A percentile compares a stretch with the other conserved stretches of the same genome.
These are phyloP conservation scores for Echium plantagineum DNA, from an alignment of 257 asterid species.

Conservation along the genomic window DNA sequence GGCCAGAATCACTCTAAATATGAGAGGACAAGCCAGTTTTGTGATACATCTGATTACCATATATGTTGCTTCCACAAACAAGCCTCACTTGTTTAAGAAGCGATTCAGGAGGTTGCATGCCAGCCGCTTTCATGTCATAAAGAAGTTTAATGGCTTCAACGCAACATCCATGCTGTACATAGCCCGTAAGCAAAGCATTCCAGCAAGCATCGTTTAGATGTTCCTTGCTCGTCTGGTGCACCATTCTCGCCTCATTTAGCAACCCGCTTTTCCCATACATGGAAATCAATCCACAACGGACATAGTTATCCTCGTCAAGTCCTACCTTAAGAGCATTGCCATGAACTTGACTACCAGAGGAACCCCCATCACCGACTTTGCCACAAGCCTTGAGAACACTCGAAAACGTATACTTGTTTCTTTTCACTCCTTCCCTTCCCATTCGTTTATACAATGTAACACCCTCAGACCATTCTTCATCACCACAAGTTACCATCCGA, in stretches of 20 bases:
- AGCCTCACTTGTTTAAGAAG: constrained; percentile 31
- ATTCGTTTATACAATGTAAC: constrained; percentile 43
- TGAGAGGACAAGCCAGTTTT: too few species aligned
- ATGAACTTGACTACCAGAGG: constrained; percentile 57
- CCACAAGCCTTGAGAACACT: constrained; percentile 61
- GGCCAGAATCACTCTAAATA: too few species aligned
- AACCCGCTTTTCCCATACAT: constrained; percentile 52
- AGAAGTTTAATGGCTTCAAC: constrained; percentile 36
- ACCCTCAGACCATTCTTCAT: constrained; percentile 23
- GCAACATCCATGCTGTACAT: constrained; percentile 32
- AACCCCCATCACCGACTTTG: constrained; percentile 27
- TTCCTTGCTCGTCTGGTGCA: constrained; percentile 21
- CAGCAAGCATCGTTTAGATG: constrained; percentile 36
- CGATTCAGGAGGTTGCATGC: constrained; percentile 40
- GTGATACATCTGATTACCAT: not conserved
- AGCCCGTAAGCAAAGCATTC: constrained; percentile 47
- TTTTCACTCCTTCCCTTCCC: constrained; percentile 53
- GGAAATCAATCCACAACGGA: constrained; percentile 55
- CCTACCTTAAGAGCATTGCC: constrained; percentile 49
- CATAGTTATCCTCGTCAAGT: constrained; percentile 43
- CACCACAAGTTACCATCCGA: constrained; percentile 40
- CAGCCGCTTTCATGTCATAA: constrained; percentile 45
- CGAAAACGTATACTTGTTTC: constrained; percentile 46
- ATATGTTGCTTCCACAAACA: constrained; percentile 21
- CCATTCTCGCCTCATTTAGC: constrained; percentile 32